Conservation (phyloP, 257 asterid species). For the Cordia subcordata region DNA sequence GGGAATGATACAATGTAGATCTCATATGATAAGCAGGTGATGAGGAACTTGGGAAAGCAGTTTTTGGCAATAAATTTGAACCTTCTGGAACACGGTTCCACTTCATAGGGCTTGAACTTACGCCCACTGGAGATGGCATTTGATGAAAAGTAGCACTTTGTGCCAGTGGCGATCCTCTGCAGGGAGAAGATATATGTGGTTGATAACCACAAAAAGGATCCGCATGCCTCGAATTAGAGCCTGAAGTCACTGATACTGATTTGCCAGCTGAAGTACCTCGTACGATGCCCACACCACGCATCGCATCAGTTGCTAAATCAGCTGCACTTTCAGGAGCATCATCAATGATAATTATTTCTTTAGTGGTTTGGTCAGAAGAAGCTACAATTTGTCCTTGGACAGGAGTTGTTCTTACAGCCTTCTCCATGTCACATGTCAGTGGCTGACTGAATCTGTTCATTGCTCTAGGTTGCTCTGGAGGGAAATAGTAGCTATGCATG, state of each 20-base stretch:
- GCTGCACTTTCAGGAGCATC: conserved; percentile 38
- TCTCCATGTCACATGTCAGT: conserved; percentile 22
- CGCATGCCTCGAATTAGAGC: conserved; percentile 20
- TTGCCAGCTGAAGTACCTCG: conserved; percentile 16
- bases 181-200: conserved; percentile 25
- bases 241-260: conserved; percentile 16
- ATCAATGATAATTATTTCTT: conserved; percentile 43
- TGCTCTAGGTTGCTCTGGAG: conserved; percentile 24
- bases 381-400: conserved; percentile 16
- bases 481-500: conserved; percentile 24
- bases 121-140: conserved; percentile 24
- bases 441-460: conserved; percentile 16
- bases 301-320: conserved; percentile 10
- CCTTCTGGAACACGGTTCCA: conserved; percentile 36
- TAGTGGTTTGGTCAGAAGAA: conserved; percentile 20
- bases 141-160: conserved; percentile 24
- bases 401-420: conserved; percentile 15
- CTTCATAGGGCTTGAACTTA: conserved; percentile 21
- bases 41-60: conserved; percentile 19
- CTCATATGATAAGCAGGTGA: conserved; percentile 21
- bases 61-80: conserved; percentile 12
- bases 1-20: conserved; percentile 24
- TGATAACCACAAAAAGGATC: conserved; percentile 31
- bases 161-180: conserved; percentile 25
- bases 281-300: conserved; percentile 10